These are phyloP conservation scores for Candida hungchunana DNA, from an alignment of 805 yeast species.

Conservation along the genomic window DNA sequence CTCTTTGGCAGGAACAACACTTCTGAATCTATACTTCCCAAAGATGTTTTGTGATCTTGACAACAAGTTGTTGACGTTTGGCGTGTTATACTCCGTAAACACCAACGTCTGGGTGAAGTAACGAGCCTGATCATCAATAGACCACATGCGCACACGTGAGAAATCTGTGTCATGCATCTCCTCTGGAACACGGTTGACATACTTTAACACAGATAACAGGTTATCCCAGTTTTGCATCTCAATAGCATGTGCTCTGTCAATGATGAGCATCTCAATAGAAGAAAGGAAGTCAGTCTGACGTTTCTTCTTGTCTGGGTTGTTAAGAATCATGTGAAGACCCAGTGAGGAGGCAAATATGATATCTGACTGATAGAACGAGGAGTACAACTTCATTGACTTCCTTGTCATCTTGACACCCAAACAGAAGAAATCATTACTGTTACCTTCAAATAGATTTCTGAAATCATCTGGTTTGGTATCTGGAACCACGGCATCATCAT, in stretches of 20 bases:
- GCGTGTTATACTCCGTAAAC: conserved; percentile 74
- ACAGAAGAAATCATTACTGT: conserved; percentile 87
- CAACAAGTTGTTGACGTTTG: conserved; percentile 67
- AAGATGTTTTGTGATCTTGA: conserved; percentile 48
- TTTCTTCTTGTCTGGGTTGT: conserved; percentile 51
- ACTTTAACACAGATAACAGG: conserved; percentile 58
- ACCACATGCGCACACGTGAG: conserved; percentile 88
- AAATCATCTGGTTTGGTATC: conserved; percentile 77
- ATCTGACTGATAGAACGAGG: conserved; percentile 82
- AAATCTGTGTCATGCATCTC: conserved; percentile 84
- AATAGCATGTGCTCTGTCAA: conserved; percentile 82
- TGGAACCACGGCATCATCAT: conserved; percentile 42
- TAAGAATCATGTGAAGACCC: conserved; percentile 77
- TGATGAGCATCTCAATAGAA: conserved; percentile 75
- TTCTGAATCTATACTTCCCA: conserved; percentile 58
- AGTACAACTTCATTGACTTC: conserved; percentile 77
- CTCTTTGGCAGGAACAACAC: conserved; percentile 36
- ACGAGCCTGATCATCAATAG: conserved; percentile 75
- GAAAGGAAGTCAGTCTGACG: conserved; percentile 78
- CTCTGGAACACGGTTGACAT: conserved; percentile 72
- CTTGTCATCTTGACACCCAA: conserved; percentile 89
- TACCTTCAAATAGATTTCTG: conserved; percentile 75
- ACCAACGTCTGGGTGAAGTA: conserved; percentile 73
- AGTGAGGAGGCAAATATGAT: conserved; percentile 87
- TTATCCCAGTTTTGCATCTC: conserved; percentile 95